Base-by-base conservation (phyloP, 805 yeast species). In the Candida hispaniensis region DNA sequence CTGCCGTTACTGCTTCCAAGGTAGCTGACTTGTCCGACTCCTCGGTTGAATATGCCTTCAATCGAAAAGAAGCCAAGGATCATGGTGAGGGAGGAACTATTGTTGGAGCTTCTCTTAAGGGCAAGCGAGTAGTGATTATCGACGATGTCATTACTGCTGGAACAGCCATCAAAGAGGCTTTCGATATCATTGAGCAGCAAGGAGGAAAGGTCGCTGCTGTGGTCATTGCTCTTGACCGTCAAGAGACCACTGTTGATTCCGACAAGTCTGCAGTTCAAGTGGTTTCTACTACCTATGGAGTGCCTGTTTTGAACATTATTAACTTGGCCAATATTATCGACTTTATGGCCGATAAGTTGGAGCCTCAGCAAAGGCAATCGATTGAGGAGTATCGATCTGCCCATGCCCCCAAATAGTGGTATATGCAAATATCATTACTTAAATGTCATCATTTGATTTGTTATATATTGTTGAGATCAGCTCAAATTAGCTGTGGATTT, bases 71-170 rank as follows among this genome's bases (percentile, higher is more conserved):
- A 59, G 79, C 79, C 65, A 88, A 88, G 61, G 95, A 86, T 54
- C 98, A 88, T 54, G 98, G 98, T 39, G 98, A 88, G 63, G 98
- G 97, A 47, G 98, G 98, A 9, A 71, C 71, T 39, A 80, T 88
- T 48, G 97, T 91, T 25, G 98, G 98, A 21, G 73, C 79, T 28
- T 58, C 72, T 5, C 68, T 88, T 48, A 67, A 68, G 42, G 79
- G 70, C 30, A 79, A 86, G 57, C 68, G 68, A 42, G 72, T 88
- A 14, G 63, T 91, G 49, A 81, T 91, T 49, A 83, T 88, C 43
- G 98, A 91, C 58, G 98, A 88, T 51, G 96, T 91, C 26, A 86
- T 88, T 76, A 88, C 97, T 41, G 97, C 97, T 1, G 98, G 98
- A 24, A 91, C 97, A 41, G 97, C 98, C 32, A 85, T 86, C 55